Percentiles rank a stretch among this genome's conserved stretches.
These are phyloP conservation scores for Houttuynia cordata DNA, from an alignment of 164 flowering plant species.

Conservation along the genomic window DNA sequence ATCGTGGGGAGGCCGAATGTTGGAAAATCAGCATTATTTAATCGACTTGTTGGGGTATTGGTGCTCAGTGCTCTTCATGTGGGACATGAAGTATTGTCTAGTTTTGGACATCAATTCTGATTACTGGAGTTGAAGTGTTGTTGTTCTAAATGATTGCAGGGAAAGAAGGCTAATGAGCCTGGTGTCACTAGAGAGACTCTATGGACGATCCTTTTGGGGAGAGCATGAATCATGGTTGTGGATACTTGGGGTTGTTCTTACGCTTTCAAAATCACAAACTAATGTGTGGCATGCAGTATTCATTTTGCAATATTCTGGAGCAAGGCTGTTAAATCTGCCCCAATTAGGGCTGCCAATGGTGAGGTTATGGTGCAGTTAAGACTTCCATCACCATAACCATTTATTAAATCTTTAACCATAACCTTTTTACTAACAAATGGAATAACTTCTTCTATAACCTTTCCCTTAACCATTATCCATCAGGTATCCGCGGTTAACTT, in stretches of 20 bases:
- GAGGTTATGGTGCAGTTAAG: no score
- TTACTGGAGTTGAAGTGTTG: not conserved
- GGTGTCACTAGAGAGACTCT: slow-evolving; percentile 98
- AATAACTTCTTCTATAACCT: no score
- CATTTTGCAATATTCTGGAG: no score
- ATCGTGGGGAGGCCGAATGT: slow-evolving; percentile 99
- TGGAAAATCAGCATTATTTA: slow-evolving; percentile 96
- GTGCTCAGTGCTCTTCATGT: not conserved
- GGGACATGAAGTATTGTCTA: not conserved
- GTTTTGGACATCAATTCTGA: not conserved
- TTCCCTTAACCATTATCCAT: no score
- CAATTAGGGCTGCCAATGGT: no score
- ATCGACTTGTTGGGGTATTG: slow-evolving; percentile 87
- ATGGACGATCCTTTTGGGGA: slow-evolving; percentile 94
- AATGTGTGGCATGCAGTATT: no score
- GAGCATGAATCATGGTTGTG: slow-evolving; percentile 78
- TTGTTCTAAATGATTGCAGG: slow-evolving; percentile 27
- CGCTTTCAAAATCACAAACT: slow-evolving; percentile 58
- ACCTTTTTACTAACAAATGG: no score
- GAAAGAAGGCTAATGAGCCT: slow-evolving; percentile 90
- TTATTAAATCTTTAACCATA: no score
- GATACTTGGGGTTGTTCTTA: slow-evolving; percentile 96
- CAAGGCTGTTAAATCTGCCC: no score
- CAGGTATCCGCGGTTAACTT: no score
- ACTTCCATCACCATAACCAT: no score